A percentile compares a stretch with the other conserved stretches of the same genome.
phyloP scores from a whole-genome alignment of 176 grass and related monocot genomes.

The Juncus effusus region DNA sequence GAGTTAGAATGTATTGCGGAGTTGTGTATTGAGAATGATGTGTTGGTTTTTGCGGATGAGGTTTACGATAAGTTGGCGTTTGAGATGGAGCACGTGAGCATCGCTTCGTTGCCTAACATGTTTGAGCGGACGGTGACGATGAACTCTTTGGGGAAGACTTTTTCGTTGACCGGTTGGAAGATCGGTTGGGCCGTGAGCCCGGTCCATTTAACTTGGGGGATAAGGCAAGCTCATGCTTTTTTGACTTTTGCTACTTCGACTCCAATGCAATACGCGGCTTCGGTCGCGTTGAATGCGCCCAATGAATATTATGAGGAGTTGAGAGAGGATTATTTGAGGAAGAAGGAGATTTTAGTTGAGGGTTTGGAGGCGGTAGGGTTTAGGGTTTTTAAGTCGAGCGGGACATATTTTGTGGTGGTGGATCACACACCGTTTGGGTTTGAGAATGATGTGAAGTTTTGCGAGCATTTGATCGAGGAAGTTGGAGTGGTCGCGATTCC shows the following conservation, averaged over 20 bases:
- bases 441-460: conserved; percentile 71
- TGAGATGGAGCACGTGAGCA: conserved; percentile 81
- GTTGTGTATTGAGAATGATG: conserved; percentile 87
- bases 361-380: conserved; percentile 73
- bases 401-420: conserved; percentile 87
- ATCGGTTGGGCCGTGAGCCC: conserved; percentile 96
- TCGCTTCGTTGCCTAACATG: conserved; percentile 86
- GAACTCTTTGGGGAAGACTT: conserved; percentile 97
- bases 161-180: conserved; percentile 96
- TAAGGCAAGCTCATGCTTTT: conserved; percentile 94
- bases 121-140: conserved; percentile 89
- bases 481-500: conserved; percentile 86
- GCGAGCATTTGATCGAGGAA: conserved; percentile 81
- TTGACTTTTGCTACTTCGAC: conserved; percentile 89
- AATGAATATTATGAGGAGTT: conserved; percentile 83
- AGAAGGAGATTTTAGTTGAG: conserved; percentile 74
- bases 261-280: conserved; percentile 81
- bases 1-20: conserved; percentile 81
- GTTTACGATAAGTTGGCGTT: conserved; percentile 93
- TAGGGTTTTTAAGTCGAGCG: conserved; percentile 81
- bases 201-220: conserved; percentile 79
- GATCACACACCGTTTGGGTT: conserved; percentile 93
- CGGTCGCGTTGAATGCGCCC: conserved; percentile 50
- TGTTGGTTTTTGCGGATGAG: conserved; percentile 84
- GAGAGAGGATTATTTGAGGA: conserved; percentile 61